Evolutionary conservation across 2,329 filamentous ascomycete genomes (phyloP).

Genomic region (Cytospora piceae): DNA sequence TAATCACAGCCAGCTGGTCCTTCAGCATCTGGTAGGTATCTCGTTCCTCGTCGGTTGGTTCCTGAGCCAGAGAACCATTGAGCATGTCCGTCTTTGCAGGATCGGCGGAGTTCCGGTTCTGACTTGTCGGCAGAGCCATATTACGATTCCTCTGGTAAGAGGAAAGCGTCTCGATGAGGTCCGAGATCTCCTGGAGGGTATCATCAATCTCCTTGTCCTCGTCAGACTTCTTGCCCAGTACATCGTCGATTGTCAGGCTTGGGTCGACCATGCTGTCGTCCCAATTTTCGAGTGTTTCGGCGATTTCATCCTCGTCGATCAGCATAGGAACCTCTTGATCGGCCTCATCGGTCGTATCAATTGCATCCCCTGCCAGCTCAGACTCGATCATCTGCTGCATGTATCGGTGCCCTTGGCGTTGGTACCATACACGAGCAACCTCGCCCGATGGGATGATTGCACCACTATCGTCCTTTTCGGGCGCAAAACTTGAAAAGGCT

Average conservation of each 20-base stretch:
- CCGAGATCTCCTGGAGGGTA: constrained; percentile 72
- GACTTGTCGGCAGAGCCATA: constrained; percentile 66
- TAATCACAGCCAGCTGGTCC: constrained; percentile 72
- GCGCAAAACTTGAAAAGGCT: constrained; percentile 80
- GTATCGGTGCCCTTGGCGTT: constrained; percentile 66
- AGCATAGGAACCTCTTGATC: constrained; percentile 40
- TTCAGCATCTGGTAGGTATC: constrained; percentile 73
- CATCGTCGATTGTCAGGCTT: constrained; percentile 50
- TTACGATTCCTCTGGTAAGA: constrained; percentile 82
- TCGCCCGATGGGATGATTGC: constrained; percentile 70
- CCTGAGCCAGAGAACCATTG: constrained; percentile 67
- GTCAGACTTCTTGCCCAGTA: constrained; percentile 54
- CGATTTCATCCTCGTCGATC: constrained; percentile 56
- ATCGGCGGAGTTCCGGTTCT: constrained; percentile 63
- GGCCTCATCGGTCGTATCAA: constrained; percentile 42
- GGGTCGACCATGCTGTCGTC: constrained; percentile 63
- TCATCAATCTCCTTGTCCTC: constrained; percentile 68
- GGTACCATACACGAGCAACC: constrained; percentile 77
- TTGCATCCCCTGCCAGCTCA: constrained; percentile 45
- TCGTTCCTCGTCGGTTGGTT: constrained; percentile 62
- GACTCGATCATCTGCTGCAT: constrained; percentile 67
- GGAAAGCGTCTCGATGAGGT: constrained; percentile 74
- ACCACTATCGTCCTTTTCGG: constrained; percentile 72
- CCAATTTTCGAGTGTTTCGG: constrained; percentile 61
- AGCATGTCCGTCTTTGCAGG: constrained; percentile 70